Percentiles rank a stretch among this genome's conserved stretches.
phyloP scores from a whole-genome alignment of 2,329 filamentous ascomycete species.

The Colletotrichum incanum region DNA sequence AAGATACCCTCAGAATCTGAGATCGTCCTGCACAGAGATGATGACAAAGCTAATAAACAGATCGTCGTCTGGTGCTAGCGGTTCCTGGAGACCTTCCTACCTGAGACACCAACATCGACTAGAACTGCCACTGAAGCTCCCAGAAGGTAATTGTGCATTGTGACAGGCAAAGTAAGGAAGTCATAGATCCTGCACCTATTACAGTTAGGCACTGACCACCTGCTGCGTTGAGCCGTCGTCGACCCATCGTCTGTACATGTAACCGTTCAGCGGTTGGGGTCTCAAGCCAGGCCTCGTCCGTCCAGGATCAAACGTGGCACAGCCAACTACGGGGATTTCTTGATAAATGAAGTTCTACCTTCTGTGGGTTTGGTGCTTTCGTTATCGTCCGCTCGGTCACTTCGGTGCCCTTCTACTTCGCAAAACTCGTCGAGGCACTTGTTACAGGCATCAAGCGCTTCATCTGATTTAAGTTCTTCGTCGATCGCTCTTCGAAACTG shows the following conservation, averaged over 20 bases:
- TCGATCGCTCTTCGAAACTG: conserved; percentile 46
- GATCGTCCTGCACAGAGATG: background rate
- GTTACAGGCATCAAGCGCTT: conserved; percentile 68
- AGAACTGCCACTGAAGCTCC: background rate
- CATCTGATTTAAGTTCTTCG: conserved; percentile 66
- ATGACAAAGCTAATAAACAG: background rate
- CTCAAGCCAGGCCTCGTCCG: conserved; percentile 59
- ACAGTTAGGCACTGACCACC: conserved; percentile 46
- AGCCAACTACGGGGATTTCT: conserved; percentile 54
- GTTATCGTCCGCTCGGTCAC: conserved; percentile 62
- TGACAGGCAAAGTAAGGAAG: background rate
- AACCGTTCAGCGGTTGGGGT: conserved; percentile 52
- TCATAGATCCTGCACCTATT: background rate
- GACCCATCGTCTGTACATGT: conserved; percentile 52
- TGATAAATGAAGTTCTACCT: conserved; percentile 64
- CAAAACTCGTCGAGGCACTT: conserved; percentile 66
- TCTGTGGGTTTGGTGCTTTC: conserved; percentile 72
- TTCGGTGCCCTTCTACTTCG: conserved; percentile 60
- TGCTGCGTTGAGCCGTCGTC: conserved; percentile 46
- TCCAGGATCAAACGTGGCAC: conserved; percentile 49
- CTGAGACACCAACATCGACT: conserved; percentile 10
- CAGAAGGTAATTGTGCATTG: background rate
- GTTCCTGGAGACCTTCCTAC: conserved; percentile 5
- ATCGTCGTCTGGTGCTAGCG: too few species aligned
- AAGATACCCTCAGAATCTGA: background rate